Percentiles rank a stretch among this genome's conserved stretches.
phyloP scores from a whole-genome alignment of 2,329 filamentous ascomycete genomes.

The Sclerotinia borealis region DNA sequence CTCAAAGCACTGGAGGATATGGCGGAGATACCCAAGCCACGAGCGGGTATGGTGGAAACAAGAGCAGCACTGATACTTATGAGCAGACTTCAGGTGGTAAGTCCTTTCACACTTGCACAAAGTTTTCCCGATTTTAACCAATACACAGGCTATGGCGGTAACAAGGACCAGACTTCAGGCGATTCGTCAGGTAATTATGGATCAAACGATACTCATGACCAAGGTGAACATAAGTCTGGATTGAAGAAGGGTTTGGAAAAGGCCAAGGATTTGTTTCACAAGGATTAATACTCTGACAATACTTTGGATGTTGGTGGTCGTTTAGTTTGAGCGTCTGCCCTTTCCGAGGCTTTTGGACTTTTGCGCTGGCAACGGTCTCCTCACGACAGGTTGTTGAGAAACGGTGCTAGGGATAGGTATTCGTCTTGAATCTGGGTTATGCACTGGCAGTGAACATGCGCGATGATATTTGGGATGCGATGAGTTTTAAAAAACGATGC shows the following conservation, averaged over 20 bases:
- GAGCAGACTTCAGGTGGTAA: constrained; percentile 1
- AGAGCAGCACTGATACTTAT: not conserved
- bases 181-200: not conserved
- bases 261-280: not conserved
- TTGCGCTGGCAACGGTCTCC: not conserved
- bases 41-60: not conserved
- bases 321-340: not conserved
- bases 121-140: not conserved
- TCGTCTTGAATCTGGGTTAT: not conserved
- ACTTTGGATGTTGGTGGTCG: not conserved
- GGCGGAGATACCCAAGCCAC: not conserved
- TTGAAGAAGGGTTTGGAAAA: constrained; percentile 3
- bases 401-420: not conserved
- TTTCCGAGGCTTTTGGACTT: not conserved
- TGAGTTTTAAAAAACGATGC: not conserved
- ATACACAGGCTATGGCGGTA: not conserved
- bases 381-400: not conserved
- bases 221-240: not conserved
- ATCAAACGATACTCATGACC: not conserved
- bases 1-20: not conserved
- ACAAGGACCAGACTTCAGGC: not conserved
- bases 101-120: not conserved
- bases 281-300: not conserved
- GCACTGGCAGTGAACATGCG: not conserved
- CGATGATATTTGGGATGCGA: not conserved